Evolutionary conservation across 2,329 filamentous ascomycete species (phyloP).

Genomic region (Colletotrichum sp.): DNA sequence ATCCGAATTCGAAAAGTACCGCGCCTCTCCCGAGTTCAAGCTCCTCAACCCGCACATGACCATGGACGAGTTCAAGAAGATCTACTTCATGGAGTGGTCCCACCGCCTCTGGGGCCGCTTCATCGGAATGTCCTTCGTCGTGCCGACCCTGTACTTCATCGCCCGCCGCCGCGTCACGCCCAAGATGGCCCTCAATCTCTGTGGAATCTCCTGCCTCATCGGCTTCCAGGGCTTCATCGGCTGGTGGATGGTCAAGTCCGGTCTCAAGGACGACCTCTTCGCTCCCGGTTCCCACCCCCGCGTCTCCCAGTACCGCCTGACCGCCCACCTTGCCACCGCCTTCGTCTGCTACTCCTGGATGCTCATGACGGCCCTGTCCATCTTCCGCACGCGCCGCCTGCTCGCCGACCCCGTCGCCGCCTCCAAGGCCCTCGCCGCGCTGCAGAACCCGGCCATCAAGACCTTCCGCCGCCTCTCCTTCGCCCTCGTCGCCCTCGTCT

Average conservation of each 20-base stretch:
- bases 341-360: conserved; percentile 95
- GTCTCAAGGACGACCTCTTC: conserved; percentile 94
- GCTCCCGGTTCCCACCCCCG: conserved; percentile 88
- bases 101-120: conserved; percentile 94
- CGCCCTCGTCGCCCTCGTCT: conserved; percentile 77
- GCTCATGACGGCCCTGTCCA: conserved; percentile 85
- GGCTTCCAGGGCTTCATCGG: conserved; percentile 95
- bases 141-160: conserved; percentile 90
- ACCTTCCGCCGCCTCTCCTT: conserved; percentile 76
- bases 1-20: conserved; percentile 91
- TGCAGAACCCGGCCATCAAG: conserved; percentile 71
- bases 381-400: conserved; percentile 79
- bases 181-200: conserved; percentile 77
- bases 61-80: conserved; percentile 93
- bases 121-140: conserved; percentile 86
- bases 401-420: conserved; percentile 70
- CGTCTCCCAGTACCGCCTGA: conserved; percentile 92
- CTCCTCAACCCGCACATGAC: conserved; percentile 93
- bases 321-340: conserved; percentile 86
- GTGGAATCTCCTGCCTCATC: conserved; percentile 86
- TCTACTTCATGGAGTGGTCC: conserved; percentile 99
- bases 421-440: conserved; percentile 61
- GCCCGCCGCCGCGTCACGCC: conserved; percentile 77
- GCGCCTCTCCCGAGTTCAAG: conserved; percentile 89
- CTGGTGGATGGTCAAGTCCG: conserved; percentile 99